Percentiles rank a stretch among this genome's conserved stretches.
Conservation (phyloP, 192 early-diverging fungal genomes). For the Coemansia guatemalensis region DNA sequence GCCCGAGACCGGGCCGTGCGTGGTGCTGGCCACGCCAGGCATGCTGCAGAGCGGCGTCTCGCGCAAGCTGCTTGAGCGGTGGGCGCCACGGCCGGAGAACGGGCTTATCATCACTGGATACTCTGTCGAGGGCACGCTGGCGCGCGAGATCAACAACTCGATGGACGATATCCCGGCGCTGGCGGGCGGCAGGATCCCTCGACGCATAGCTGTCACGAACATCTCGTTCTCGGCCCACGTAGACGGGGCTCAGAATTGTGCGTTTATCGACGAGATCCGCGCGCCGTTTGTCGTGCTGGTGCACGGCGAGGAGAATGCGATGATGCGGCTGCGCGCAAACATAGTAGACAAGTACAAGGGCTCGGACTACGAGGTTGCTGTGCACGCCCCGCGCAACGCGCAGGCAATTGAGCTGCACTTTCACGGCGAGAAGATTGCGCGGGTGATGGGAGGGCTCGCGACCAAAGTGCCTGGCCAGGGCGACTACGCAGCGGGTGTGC, state of each 20-base stretch:
- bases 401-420: constrained; percentile 90
- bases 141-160: constrained; percentile 79
- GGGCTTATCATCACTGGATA: constrained; percentile 96
- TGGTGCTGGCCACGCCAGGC: constrained; percentile 98
- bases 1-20: constrained; percentile 95
- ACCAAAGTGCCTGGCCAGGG: constrained; percentile 69
- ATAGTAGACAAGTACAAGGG: constrained; percentile 81
- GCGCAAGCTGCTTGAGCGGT: constrained; percentile 92
- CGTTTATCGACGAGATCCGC: constrained; percentile 95
- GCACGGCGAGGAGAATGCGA: constrained; percentile 93
- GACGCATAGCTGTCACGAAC: constrained; percentile 85
- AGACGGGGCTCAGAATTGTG: constrained; percentile 92
- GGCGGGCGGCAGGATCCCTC: constrained; percentile 75
- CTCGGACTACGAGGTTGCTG: constrained; percentile 72
- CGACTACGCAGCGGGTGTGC: constrained; percentile 68
- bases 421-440: constrained; percentile 92
- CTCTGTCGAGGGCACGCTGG: constrained; percentile 95
- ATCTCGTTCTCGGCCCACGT: constrained; percentile 99
- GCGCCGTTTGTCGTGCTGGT: constrained; percentile 91
- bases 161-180: constrained; percentile 81
- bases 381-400: constrained; percentile 88
- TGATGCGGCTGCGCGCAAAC: constrained; percentile 86
- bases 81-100: constrained; percentile 90
- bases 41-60: constrained; percentile 98
- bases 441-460: constrained; percentile 80